Base-by-base conservation (phyloP, 2,329 filamentous ascomycete species). In the Nothomitra cinnamomea region DNA sequence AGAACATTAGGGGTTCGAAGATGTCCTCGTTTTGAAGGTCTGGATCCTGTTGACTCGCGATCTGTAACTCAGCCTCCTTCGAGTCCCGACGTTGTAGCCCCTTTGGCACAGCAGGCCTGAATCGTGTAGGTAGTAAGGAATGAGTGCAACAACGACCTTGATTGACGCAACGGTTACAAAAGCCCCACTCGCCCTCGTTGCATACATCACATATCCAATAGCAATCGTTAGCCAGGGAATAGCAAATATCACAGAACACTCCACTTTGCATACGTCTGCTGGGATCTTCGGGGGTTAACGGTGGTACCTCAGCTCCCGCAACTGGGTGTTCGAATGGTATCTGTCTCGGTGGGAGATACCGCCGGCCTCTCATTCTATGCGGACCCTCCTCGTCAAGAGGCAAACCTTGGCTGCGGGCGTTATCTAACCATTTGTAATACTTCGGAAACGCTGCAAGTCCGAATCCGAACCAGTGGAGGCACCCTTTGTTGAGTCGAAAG, bases 101-200 rank as follows among this genome's bases (percentile, higher is more conserved):
- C 42, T 35, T 22, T 6, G 13, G 24, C 2, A 36, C 43, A 13
- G 47, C 38, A 12, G 19, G 25, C 15, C n/a, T 41, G 12, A 25
- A 51, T 25, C 24, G 35, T 51, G 41, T 45, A n/a, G 89, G 87
- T 0, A 94, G 71, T 0, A 96, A 72, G 5, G 84, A 75, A 62
- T 96, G 90, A 0, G 82, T 85, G 67, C 90, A 96, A 56, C 81
- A 84, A 56, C 76, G 75, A 15, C 87, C 88, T 64, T 83, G 80
- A 56, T 90, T 89, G 28, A 95, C 87, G 59, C 90, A 96, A 56
- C 75, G 70, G 60, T 89, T 87, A 68, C 90, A 96, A 64, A 87
- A 95, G 0, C 90, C 90, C 89, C 89, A 96, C 62, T 94, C 89
- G 3, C 87, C 90, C 57, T 92, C 81, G 61, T 95, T 95, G 68